Evolutionary conservation across 306 rosid genomes (phyloP), one percentile per base, ranked within the genome.

Genomic region (Quercus aquifolioides): DNA sequence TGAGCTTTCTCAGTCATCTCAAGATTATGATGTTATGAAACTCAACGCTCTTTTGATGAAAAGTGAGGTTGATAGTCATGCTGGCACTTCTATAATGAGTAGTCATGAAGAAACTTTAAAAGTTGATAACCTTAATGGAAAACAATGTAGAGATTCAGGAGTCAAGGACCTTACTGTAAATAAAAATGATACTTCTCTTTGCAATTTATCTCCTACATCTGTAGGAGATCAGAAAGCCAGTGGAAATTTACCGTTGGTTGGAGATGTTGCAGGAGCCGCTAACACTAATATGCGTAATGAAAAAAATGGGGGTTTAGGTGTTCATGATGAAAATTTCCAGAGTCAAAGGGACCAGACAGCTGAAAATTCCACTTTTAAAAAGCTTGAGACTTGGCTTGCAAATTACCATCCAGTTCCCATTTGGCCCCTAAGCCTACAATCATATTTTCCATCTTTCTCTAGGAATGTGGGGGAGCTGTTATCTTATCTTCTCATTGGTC

Each of bases 391-490:
- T 69, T 81, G 21, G 26, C n/a, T 78, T 74, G 65, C 74, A 41
- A 69, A 89, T 20, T 55, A 87, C 74, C 67, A 73, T 79, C 84
- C 79, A 70, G 74, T 74, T 82, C 78, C 85, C 57, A 83, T 79
- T 69, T 88, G 84, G 85, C 84, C 86, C 21, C 62, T 80, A 76
- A 78, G 73, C 64, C 62, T 76, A 81, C 85, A 84, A 82, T 88
- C 76, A 74, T 83, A 85, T 75, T 75, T 89, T 67, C 76, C 84
- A 33, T 79, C 87, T 18, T 55, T 86, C 75, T 56, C 88, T 46
- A 88, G 80, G 81, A 80, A 85, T 78, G 76, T 86, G 33, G 88
- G 80, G 81, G 87, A 82, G 80, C 75, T 76, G 57, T 82, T 90
- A 65, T 79, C 85, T 75, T 14, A 65, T 84, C 78, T 80, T 74